A percentile compares a stretch with the other conserved stretches of the same genome.
phyloP scores from a whole-genome alignment of 768 basidiomycete species.

The Hygrophorus pudorinus region DNA sequence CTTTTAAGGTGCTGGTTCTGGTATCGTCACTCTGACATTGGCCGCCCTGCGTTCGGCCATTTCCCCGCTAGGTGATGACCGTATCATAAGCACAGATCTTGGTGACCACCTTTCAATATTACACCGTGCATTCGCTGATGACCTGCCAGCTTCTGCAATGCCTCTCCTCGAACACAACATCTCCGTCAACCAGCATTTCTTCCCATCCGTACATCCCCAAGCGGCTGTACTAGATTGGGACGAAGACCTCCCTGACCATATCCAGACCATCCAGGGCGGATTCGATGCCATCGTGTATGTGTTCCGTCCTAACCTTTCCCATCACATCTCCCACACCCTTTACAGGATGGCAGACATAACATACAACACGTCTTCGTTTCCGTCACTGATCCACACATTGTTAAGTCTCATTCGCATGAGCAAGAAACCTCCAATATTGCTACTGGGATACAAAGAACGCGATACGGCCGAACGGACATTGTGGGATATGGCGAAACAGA shows the following conservation, averaged over 20 bases:
- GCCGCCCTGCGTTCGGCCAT: slow-evolving; percentile 41
- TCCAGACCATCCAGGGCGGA: slow-evolving; percentile 22
- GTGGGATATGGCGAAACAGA: slow-evolving; percentile 49
- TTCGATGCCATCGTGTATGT: slow-evolving; percentile 66
- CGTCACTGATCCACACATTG: slow-evolving; percentile 64
- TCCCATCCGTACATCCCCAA: slow-evolving; percentile 21
- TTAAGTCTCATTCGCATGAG: slow-evolving; percentile 30
- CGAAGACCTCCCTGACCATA: slow-evolving; percentile 36
- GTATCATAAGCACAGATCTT: slow-evolving; percentile 63
- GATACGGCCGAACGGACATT: slow-evolving; percentile 65
- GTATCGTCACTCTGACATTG: slow-evolving; percentile 65
- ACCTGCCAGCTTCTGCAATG: slow-evolving; percentile 60
- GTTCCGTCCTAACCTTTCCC: slow-evolving; percentile 6
- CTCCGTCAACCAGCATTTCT: slow-evolving; percentile 28
- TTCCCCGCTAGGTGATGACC: slow-evolving; percentile 9
- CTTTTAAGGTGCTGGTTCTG: slow-evolving; percentile 71
- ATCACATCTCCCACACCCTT: not conserved
- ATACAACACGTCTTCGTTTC: slow-evolving; percentile 83
- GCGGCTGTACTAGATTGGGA: slow-evolving; percentile 63
- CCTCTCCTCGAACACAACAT: slow-evolving; percentile 72
- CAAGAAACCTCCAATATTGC: slow-evolving; percentile 29
- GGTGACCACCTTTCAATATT: slow-evolving; percentile 32
- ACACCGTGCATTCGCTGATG: too few species aligned
- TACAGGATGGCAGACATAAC: slow-evolving; percentile 89
- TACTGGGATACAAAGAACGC: slow-evolving; percentile 84